Conservation (phyloP, 164 flowering plant genomes). For the Cinnamomum chago region DNA sequence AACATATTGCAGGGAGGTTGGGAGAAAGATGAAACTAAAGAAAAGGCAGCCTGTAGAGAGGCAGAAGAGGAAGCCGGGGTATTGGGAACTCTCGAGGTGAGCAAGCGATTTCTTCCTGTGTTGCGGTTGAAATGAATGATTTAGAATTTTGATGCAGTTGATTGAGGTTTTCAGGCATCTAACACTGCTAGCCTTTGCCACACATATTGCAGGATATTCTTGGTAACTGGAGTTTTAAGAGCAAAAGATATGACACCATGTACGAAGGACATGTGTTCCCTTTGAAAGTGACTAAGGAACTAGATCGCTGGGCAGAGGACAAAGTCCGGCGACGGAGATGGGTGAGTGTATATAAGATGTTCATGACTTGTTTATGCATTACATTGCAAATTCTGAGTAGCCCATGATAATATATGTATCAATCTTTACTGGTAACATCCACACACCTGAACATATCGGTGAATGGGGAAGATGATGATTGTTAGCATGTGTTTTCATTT, state of each 20-base stretch:
- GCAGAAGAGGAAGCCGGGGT: conserved; percentile 82
- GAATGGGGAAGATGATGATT: too few species aligned
- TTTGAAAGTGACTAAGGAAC: conserved; percentile 56
- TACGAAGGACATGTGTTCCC: conserved; percentile 83
- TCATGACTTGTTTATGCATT: too few species aligned
- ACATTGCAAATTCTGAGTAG: too few species aligned
- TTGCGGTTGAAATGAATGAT: neutral
- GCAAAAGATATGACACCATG: conserved; percentile 50
- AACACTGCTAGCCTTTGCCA: neutral
- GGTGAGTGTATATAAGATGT: conserved; percentile 35
- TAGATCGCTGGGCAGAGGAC: conserved; percentile 73
- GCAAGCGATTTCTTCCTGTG: neutral
- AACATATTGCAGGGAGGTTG: conserved; percentile 62
- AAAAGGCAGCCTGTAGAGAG: conserved; percentile 60
- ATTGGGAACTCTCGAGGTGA: conserved; percentile 43
- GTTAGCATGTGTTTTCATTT: too few species aligned
- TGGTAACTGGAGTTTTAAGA: conserved; percentile 65
- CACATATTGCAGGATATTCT: conserved; percentile 36
- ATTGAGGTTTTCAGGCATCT: neutral
- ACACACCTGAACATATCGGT: too few species aligned
- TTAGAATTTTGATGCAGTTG: neutral
- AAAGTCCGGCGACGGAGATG: conserved; percentile 49
- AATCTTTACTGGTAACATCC: too few species aligned
- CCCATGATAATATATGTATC: too few species aligned
- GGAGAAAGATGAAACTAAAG: conserved; percentile 63